Evolutionary conservation across 2,329 filamentous ascomycete genomes (phyloP).

Genomic region (Ceratocystis diversiconidia): DNA sequence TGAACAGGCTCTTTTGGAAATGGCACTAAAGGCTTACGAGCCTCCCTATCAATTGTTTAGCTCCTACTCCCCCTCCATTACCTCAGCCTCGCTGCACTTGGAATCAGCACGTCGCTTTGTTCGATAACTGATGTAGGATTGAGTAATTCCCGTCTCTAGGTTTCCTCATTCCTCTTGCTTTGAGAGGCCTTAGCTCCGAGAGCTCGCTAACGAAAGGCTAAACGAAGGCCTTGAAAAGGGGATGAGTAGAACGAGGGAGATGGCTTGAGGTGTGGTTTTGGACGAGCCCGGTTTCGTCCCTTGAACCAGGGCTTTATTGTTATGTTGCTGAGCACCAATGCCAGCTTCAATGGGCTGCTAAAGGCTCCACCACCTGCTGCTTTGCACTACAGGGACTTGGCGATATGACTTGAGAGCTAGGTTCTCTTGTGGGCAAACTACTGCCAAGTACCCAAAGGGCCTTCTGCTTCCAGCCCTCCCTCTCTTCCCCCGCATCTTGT

Average conservation of each 20-base stretch:
- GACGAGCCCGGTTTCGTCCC: not conserved
- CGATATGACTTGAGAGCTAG: no score
- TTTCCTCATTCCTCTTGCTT: not conserved
- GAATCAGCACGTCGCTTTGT: not conserved
- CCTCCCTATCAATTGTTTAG: slow-evolving; percentile 1
- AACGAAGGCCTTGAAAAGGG: not conserved
- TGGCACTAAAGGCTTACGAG: not conserved
- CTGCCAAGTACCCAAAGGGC: no score
- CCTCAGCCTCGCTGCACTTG: not conserved
- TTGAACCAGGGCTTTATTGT: not conserved
- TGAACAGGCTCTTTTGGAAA: not conserved
- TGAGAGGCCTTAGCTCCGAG: not conserved
- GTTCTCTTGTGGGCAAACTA: no score
- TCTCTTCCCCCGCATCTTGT: no score
- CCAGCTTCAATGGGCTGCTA: not conserved
- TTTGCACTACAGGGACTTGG: no score
- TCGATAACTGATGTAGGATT: not conserved
- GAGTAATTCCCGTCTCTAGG: not conserved
- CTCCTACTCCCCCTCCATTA: not conserved
- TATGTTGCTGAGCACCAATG: not conserved
- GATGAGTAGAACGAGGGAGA: not conserved
- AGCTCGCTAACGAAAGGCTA: not conserved
- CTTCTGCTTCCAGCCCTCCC: no score
- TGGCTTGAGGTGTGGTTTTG: not conserved
- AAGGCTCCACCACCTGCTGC: not conserved